Base-by-base conservation (phyloP, 257 asterid genomes). In the Penstemon eatonii region DNA sequence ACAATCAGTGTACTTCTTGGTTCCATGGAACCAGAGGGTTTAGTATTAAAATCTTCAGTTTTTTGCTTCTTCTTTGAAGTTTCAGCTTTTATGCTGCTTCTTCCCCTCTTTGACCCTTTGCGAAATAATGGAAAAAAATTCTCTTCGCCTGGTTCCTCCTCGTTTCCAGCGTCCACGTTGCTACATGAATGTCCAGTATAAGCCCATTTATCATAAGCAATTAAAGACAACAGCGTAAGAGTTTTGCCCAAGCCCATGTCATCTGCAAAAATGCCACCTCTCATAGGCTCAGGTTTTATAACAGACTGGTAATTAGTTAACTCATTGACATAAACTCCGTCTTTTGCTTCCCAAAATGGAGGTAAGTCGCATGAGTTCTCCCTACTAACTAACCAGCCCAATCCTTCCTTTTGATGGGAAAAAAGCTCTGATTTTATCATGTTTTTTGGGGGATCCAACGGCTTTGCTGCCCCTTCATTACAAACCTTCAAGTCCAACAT, bases 211-310 rank as follows among this genome's bases (percentile, higher is more conserved):
- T 86, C 92, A 60, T 63, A 77, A 33, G 92, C 87, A 74, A 83
- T 78, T 73, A 86, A 72, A 4, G 92, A 86, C 56, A 86, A 78
- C 8, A 86, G 67, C 0, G 92, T 76, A 11, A 86, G 87, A 9
- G 92, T 83, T 74, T 86, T 86, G 1, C 92, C 92, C 67, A 86
- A 76, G 38, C 92, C 92, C 92, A 83, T 86, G 52, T 86, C 92
- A 78, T 86, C 92, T 36, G 92, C 92, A 45, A 86, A 86, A 40
- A 86, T 84, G 46, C 92, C 92, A 43, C 92, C 92, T 71, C 80
- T 73, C 11, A 83, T 69, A 12, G 89, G 87, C 71, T 79, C 86
- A 1, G 92, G 92, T 56, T 68, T 68, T 50, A 65, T 79, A 52
- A 40, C 58, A 3, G 86, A 75, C 19, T 67, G 62, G 62, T 69